Evolutionary conservation across 106 monocot species (phyloP).

Genomic region (Xerophyta viscosa): DNA sequence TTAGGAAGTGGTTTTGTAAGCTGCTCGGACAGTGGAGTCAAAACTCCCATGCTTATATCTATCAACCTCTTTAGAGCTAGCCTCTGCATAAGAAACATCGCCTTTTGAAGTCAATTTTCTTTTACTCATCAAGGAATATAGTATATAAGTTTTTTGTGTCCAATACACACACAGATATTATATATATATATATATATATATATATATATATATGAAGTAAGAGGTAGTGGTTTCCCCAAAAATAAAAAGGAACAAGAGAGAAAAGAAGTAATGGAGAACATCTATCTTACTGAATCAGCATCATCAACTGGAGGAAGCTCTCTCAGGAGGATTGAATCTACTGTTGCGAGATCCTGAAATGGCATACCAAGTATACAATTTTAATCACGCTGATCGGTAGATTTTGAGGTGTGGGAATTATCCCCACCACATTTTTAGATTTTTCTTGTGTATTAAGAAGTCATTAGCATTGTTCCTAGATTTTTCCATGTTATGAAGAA

Average conservation of each 20-base stretch:
- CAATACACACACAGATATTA: not conserved
- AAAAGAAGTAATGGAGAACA: not conserved
- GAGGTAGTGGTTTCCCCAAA: no score
- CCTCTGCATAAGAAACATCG: slow-evolving; percentile 57
- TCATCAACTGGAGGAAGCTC: slow-evolving; percentile 87
- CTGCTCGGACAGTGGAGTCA: slow-evolving; percentile 88
- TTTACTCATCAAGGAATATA: no score
- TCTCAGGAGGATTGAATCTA: slow-evolving; percentile 89
- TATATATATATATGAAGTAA: not conserved
- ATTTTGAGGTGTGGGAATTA: not conserved
- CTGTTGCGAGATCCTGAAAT: slow-evolving; percentile 92
- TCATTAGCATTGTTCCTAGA: no score
- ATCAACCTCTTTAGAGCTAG: slow-evolving; percentile 91
- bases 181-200: not conserved
- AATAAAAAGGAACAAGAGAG: not conserved
- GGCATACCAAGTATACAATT: not conserved
- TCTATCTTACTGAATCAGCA: slow-evolving; percentile 59
- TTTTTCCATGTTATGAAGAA: slow-evolving; percentile 1
- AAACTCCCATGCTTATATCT: slow-evolving; percentile 93
- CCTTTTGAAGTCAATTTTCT: no score
- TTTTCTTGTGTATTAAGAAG: no score
- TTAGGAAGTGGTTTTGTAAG: slow-evolving; percentile 92
- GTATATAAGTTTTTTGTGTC: no score
- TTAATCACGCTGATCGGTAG: not conserved
- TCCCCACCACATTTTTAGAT: no score